Percentiles rank a stretch among this genome's conserved stretches.
These are phyloP conservation scores for Neurospora sp. DNA, from an alignment of 495 filamentous ascomycete species.

Conservation along the genomic window DNA sequence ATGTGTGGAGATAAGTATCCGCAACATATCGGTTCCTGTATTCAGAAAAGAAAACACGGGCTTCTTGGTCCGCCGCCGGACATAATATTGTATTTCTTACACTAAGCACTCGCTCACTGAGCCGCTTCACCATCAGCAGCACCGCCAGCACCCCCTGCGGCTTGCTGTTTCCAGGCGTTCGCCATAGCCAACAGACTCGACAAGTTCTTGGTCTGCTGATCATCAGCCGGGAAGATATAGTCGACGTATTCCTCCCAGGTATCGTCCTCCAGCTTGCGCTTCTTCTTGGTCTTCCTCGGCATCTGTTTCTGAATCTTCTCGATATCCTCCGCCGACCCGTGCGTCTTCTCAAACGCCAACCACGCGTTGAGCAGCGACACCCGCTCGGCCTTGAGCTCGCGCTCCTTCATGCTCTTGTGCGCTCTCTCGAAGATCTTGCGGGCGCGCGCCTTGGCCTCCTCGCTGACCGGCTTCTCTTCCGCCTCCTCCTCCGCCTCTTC, in stretches of 20 bases:
- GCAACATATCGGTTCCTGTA: background rate
- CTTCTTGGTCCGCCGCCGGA: background rate
- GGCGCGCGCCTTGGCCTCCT: constrained; percentile 71
- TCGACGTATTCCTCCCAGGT: constrained; percentile 96
- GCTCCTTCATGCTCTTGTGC: constrained; percentile 81
- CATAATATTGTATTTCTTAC: background rate
- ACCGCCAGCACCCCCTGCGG: constrained; percentile 30
- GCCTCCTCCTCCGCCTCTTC: constrained; percentile 33
- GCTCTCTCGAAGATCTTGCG: constrained; percentile 79
- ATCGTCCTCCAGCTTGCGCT: constrained; percentile 88
- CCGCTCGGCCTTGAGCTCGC: constrained; percentile 86
- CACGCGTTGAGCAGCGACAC: constrained; percentile 84
- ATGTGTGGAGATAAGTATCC: background rate
- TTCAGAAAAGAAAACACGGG: background rate
- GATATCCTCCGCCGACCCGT: constrained; percentile 67
- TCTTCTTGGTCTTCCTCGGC: constrained; percentile 89
- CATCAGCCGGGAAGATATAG: constrained; percentile 95
- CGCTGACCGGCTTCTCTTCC: constrained; percentile 63
- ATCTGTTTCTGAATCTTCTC: constrained; percentile 85
- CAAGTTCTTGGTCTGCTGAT: constrained; percentile 74
- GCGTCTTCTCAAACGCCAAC: constrained; percentile 79
- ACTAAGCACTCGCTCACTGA: background rate
- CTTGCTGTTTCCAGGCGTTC: constrained; percentile 73
- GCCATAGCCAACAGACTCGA: constrained; percentile 77
- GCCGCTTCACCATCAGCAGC: constrained; percentile 3